phyloP scores from a whole-genome alignment of 2,329 filamentous ascomycete species.

The Chaetomium olivaceum region DNA sequence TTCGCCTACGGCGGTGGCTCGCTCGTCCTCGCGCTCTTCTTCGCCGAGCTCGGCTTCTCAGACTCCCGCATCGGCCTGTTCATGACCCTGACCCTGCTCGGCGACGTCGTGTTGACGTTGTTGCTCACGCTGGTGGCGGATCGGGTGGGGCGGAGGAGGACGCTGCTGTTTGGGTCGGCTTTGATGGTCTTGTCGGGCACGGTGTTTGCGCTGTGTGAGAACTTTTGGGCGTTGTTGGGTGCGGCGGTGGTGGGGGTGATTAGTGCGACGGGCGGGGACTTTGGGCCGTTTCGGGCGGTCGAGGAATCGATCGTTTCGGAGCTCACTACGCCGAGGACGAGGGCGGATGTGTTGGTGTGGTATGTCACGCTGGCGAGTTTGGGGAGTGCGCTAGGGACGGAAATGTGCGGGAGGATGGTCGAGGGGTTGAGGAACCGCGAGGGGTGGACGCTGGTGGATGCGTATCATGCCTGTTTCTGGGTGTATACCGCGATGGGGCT shows the following conservation, averaged over 20 bases:
- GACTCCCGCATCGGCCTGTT: conserved; percentile 63
- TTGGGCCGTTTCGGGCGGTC: conserved; percentile 66
- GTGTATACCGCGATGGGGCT: conserved; percentile 58
- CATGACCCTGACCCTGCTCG: conserved; percentile 63
- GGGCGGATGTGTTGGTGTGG: conserved; percentile 67
- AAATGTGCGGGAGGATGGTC: conserved; percentile 53
- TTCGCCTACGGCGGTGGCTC: conserved; percentile 64
- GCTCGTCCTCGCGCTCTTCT: conserved; percentile 62
- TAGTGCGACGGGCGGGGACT: conserved; percentile 63
- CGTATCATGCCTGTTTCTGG: conserved; percentile 61
- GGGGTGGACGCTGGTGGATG: conserved; percentile 51
- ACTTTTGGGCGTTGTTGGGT: conserved; percentile 59
- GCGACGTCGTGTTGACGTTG: conserved; percentile 61
- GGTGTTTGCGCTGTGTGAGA: conserved; percentile 55
- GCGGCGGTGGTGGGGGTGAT: conserved; percentile 63
- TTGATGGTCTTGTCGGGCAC: conserved; percentile 60
- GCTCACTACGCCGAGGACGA: conserved; percentile 54
- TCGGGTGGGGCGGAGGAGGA: conserved; percentile 55
- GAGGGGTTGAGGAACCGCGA: conserved; percentile 46
- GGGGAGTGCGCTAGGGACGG: conserved; percentile 54
- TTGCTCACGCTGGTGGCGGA: conserved; percentile 61
- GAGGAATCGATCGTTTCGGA: conserved; percentile 66
- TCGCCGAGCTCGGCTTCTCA: conserved; percentile 55
- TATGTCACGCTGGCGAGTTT: conserved; percentile 61
- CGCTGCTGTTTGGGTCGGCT: conserved; percentile 53